phyloP scores from a whole-genome alignment of 176 grass and related monocot species.

The Phyllostachys edulis region DNA sequence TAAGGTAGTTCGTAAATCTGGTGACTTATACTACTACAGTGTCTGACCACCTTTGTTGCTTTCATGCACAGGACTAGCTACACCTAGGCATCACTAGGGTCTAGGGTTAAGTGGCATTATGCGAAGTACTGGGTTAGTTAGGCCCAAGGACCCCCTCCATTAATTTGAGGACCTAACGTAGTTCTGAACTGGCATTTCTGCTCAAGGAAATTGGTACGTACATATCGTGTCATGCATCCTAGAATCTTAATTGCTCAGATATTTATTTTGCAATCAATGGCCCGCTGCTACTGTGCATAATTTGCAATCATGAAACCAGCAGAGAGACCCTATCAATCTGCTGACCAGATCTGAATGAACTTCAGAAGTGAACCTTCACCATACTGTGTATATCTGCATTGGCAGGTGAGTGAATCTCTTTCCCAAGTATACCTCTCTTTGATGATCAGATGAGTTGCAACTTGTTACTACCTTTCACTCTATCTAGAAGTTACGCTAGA shows the following conservation, averaged over 20 bases:
- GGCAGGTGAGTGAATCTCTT: constrained; percentile 21
- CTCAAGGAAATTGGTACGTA: neutral
- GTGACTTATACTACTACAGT: neutral
- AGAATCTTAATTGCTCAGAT: neutral
- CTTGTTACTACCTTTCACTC: neutral
- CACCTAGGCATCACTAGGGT: neutral
- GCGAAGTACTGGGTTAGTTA: constrained; percentile 30
- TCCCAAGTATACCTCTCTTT: neutral
- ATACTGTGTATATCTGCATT: constrained; percentile 18
- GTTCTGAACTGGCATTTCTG: constrained; percentile 18
- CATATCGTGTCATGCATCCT: neutral
- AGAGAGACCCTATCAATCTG: constrained; percentile 2
- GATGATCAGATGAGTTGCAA: neutral
- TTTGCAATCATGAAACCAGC: constrained; percentile 43
- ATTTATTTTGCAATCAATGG: constrained; percentile 23
- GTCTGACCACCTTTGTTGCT: constrained; percentile 3
- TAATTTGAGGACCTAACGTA: constrained; percentile 9
- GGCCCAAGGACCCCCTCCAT: constrained; percentile 20
- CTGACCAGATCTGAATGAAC: constrained; percentile 20
- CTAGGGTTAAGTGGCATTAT: constrained; percentile 27
- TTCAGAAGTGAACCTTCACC: constrained; percentile 30
- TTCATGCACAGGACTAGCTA: constrained; percentile 1
- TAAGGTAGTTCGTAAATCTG: constrained; percentile 21
- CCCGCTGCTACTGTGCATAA: constrained; percentile 14
- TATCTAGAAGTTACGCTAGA: constrained; percentile 5